Evolutionary conservation across 1,139 yeast species (phyloP), one percentile per base, ranked within the genome.

Genomic region (Pneumocystis murina): DNA sequence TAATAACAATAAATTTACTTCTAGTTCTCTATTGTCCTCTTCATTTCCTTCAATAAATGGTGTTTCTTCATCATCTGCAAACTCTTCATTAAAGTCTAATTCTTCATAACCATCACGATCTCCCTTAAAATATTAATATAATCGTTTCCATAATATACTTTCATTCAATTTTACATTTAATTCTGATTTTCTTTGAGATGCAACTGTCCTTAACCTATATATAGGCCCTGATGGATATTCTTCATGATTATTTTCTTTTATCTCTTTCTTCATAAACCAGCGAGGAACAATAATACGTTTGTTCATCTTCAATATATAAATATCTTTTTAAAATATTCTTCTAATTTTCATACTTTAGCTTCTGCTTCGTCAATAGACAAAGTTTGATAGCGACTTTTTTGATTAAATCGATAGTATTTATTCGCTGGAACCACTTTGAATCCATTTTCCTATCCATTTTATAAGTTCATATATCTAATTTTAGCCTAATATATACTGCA

Each of bases 41-140:
- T 92, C 98, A 66, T 91, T 90, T 62, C 97, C 97, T 71, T 92
- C 98, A 81, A 92, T 84, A 66, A 91, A 87, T 38, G 98, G 98
- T 0, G 97, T 97, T 74, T 92, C 98, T 76, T 92, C 98, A 74
- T 92, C 98, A 74, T 92, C 98, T 30, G 95, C 97, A 75, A 92
- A 92, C 73, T 91, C 97, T 73, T 92, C 98, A 69, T 92, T 97
- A 71, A 81, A 94, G 76, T 92, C 98, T 69, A 91, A 77, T 72
- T 91, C 97, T 69, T 91, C 97, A 68, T 87, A 91, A 67, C 89
- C 96, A 10, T 89, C 85, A 69, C 84, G 89, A 68, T 84, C 76
- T 20, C 66, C 41, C 60, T 62, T 38, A 33, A 35, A 5, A 35
- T 10, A 24, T 33, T 33, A 35, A 14, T 59, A 28, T 6, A 30